Conservation (phyloP, 495 filamentous ascomycete species). For the Aspergillus cavernicola region DNA sequence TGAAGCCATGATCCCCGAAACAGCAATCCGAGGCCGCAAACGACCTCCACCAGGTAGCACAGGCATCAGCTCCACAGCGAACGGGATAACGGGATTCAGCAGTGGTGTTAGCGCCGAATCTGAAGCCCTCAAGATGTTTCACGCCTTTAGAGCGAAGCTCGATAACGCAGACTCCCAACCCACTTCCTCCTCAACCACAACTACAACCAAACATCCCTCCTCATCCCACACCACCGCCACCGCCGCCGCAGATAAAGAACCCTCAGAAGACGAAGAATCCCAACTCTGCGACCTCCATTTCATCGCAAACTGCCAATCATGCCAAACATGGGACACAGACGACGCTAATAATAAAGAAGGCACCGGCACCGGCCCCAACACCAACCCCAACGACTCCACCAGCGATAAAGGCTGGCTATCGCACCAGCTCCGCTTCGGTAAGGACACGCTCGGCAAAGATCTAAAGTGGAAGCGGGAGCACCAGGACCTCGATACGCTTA, state of each 20-base stretch:
- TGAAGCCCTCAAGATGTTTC: slow-evolving; percentile 61
- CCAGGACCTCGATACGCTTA: slow-evolving; percentile 80
- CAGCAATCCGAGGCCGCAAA: slow-evolving; percentile 74
- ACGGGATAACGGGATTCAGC: slow-evolving; percentile 23
- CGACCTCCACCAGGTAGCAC: slow-evolving; percentile 55
- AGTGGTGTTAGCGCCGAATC: slow-evolving; percentile 51
- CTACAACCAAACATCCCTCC: slow-evolving; percentile 5
- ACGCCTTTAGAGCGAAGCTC: slow-evolving; percentile 75
- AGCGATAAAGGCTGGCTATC: slow-evolving; percentile 55
- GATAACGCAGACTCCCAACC: slow-evolving; percentile 50
- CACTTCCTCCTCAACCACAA: slow-evolving; percentile 17
- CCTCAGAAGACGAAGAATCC: slow-evolving; percentile 62
- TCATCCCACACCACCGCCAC: slow-evolving; percentile 8
- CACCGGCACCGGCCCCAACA: slow-evolving; percentile 27
- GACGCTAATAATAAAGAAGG: slow-evolving; percentile 12
- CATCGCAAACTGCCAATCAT: slow-evolving; percentile 89
- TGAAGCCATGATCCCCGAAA: slow-evolving; percentile 81
- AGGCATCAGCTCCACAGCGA: slow-evolving; percentile 22
- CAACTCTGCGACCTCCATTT: slow-evolving; percentile 86
- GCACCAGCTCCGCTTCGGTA: slow-evolving; percentile 79
- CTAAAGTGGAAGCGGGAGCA: slow-evolving; percentile 84
- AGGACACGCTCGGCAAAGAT: slow-evolving; percentile 89
- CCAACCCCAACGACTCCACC: slow-evolving; percentile 58
- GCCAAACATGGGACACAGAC: slow-evolving; percentile 62
- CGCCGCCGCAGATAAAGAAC: slow-evolving; percentile 32